A percentile compares a stretch with the other conserved stretches of the same genome.
phyloP scores from a whole-genome alignment of 2,329 filamentous ascomycete genomes.

The Talaromyces sp. region DNA sequence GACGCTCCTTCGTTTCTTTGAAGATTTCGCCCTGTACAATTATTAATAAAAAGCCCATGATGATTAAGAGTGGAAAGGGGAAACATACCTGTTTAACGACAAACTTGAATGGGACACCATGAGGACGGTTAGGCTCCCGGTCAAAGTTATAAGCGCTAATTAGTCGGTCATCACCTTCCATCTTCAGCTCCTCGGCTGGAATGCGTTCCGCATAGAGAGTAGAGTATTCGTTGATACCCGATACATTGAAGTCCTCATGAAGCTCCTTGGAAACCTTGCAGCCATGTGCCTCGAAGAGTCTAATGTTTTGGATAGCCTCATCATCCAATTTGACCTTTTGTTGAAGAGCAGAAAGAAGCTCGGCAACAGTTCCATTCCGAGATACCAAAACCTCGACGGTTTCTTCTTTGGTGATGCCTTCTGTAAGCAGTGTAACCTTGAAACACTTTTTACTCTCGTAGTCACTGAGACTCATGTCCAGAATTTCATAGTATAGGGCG shows the following conservation, averaged over 20 bases:
- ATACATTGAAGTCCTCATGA: slow-evolving; percentile 68
- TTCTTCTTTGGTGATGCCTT: slow-evolving; percentile 92
- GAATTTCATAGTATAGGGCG: slow-evolving; percentile 84
- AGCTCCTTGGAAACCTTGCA: slow-evolving; percentile 85
- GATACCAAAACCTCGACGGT: slow-evolving; percentile 80
- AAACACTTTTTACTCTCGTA: slow-evolving; percentile 89
- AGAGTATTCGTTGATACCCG: slow-evolving; percentile 83
- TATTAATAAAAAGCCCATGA: slow-evolving; percentile 16
- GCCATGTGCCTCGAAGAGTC: slow-evolving; percentile 80
- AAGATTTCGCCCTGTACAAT: slow-evolving; percentile 73
- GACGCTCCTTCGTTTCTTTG: slow-evolving; percentile 87
- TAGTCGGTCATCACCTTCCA: slow-evolving; percentile 67
- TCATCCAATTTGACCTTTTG: slow-evolving; percentile 80
- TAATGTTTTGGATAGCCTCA: slow-evolving; percentile 72
- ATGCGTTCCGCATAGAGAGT: slow-evolving; percentile 79
- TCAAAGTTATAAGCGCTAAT: slow-evolving; percentile 92
- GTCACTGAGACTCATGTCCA: slow-evolving; percentile 93
- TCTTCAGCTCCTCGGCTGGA: slow-evolving; percentile 66
- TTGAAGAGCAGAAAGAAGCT: slow-evolving; percentile 73
- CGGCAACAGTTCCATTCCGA: slow-evolving; percentile 78
- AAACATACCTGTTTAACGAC: slow-evolving; percentile 72
- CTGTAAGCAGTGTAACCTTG: slow-evolving; percentile 80
- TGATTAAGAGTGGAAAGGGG: not conserved
- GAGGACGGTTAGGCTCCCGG: slow-evolving; percentile 78
- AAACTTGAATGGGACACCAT: slow-evolving; percentile 91